Evolutionary conservation across 139 green algal genomes (phyloP), one percentile per base, ranked within the genome.

Genomic region (Picochlorum sp.): DNA sequence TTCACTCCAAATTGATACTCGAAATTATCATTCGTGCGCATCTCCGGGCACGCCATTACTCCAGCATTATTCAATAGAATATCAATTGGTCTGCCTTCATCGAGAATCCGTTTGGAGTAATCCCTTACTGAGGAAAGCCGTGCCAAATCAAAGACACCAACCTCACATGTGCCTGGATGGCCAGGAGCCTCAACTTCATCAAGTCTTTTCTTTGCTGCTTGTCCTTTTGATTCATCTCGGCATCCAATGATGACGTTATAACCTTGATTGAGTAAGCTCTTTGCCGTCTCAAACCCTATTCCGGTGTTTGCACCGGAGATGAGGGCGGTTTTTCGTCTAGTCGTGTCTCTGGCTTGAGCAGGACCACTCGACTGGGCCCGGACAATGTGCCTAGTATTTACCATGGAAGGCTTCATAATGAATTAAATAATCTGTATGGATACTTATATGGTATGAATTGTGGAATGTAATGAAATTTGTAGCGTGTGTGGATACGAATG

Each of bases 31-130:
- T 75, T 71, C 9, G 88, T 92, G 0, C 26, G 21, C 74, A 79
- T 69, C 41, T 84, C 72, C 0, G 87, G 83, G 61, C 74, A 85
- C 1, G 73, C 77, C 88, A 96, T 95, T 16, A 96, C 72, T 24
- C 83, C 85, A 75, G 77, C 68, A 68, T 95, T 95, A 72, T 90
- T 90, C 10, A 92, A 45, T 26, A 90, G 70, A 20, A 95, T 81
- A 64, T 92, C 84, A 49, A 90, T 74, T 6, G 62, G 67, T 2
- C 20, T 59, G 28, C 75, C 72, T 31, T 60, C 55, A 51, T 91
- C 80, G 28, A 79, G 58, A 23, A 83, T 65, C 0, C 60, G 37
- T 15, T 73, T 67, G 28, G 77, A 77, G 31, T 78, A 86, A 7
- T 74, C 71, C 0, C 71, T 50, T 2, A 92, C 77, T 20, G 57